Evolutionary conservation across 257 asterid genomes (phyloP), one percentile per base, ranked within the genome.

Genomic region (Nicotiana knightiana): DNA sequence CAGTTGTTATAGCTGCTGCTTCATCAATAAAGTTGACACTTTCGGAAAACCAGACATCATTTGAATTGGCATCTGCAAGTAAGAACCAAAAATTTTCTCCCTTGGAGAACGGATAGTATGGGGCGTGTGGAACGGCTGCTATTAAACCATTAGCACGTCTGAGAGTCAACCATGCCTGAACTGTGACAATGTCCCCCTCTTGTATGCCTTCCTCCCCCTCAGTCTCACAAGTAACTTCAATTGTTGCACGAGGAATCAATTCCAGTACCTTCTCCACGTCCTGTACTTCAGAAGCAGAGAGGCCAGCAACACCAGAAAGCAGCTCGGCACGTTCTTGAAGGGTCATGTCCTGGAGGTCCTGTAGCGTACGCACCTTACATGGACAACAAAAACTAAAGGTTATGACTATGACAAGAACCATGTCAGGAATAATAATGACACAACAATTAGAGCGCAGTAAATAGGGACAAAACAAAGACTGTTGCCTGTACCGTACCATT

Each of bases 141-240:
- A 87, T 87, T 87, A 91, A 84, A 67, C 97, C 97, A 77, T 94
- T 94, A 24, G 88, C 78, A 7, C 99, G 97, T 77, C 90, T 90
- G 53, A 96, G 81, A 48, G 86, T 89, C 84, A 92, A 90, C 99
- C 98, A 96, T 18, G 97, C 96, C 79, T 92, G 93, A 32, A 96
- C 63, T 11, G 98, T 90, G 46, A 93, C 94, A 7, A 92, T 80
- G 64, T 96, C 99, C 6, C 97, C 97, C 67, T 92, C 99, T 86
- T 96, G 98, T 86, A 96, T 89, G 46, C 90, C 94, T 76, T 96
- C 97, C 80, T 96, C 99, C 16, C 99, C 99, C 77, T 96, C 97
- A 7, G 99, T 96, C 84, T 88, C 94, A 26, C 98, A 96, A 28
- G 90, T 87, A 76, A 92, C 92, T 77, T 93, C 97, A 32, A 92